A percentile compares a stretch with the other conserved stretches of the same genome.
These are phyloP conservation scores for Exserohilum rostratum DNA, from an alignment of 2,329 filamentous ascomycete species.

Conservation along the genomic window DNA sequence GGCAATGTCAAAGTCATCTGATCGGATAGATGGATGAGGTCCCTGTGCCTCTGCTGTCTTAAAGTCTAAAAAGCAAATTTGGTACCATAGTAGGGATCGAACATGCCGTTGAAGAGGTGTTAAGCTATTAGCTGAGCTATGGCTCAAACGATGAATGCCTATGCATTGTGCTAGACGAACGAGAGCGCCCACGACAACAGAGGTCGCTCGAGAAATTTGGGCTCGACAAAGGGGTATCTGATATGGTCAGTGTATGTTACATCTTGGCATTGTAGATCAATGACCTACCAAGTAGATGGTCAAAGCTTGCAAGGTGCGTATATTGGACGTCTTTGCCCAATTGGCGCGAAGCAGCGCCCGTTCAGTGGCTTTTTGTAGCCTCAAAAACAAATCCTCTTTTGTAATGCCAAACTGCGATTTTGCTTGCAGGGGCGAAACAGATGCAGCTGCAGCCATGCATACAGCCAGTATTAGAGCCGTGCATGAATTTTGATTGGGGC, in stretches of 20 bases:
- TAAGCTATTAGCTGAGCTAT: constrained; percentile 43
- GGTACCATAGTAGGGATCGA: constrained; percentile 47
- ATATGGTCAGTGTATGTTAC: constrained; percentile 7
- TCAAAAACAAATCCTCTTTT: constrained; percentile 45
- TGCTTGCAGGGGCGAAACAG: constrained; percentile 46
- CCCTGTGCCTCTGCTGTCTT: constrained; percentile 49
- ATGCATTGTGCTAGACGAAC: constrained; percentile 48
- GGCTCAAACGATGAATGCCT: constrained; percentile 45
- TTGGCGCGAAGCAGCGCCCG: constrained; percentile 44
- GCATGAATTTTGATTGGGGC: constrained; percentile 44
- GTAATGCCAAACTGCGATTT: constrained; percentile 49
- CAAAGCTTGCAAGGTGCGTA: constrained; percentile 45
- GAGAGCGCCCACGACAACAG: constrained; percentile 46
- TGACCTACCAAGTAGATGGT: constrained; percentile 45
- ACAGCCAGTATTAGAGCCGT: constrained; percentile 46
- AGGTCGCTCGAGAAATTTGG: constrained; percentile 47
- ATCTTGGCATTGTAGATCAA: not conserved
- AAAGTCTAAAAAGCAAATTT: constrained; percentile 49
- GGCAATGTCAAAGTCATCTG: constrained; percentile 47
- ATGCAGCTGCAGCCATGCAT: constrained; percentile 47
- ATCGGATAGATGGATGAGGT: constrained; percentile 45
- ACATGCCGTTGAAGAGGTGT: constrained; percentile 46
- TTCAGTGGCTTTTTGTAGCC: constrained; percentile 47
- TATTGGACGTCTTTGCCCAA: constrained; percentile 49
- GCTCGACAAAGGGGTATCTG: constrained; percentile 48